A percentile compares a stretch with the other conserved stretches of the same genome.
These are phyloP conservation scores for Tylopilus rubrobrunneus DNA, from an alignment of 768 basidiomycete species.

Conservation along the genomic window DNA sequence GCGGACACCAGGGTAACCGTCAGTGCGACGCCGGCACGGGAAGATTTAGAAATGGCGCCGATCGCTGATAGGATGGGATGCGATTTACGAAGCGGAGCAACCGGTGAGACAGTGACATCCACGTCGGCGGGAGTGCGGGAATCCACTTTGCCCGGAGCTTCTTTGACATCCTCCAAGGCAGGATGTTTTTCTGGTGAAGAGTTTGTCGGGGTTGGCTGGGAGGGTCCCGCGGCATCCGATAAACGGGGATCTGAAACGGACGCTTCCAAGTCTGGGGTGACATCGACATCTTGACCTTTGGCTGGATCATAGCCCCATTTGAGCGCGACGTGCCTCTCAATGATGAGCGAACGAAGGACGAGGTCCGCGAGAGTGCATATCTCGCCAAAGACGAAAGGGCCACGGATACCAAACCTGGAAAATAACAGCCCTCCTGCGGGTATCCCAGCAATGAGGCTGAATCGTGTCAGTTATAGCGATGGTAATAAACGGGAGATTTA, in stretches of 20 bases:
- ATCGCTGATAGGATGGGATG: constrained; percentile 44
- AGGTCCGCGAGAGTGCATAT: constrained; percentile 47
- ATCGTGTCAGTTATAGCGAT: not conserved
- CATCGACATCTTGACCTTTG: constrained; percentile 9
- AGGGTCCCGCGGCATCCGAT: not conserved
- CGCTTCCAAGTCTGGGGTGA: constrained; percentile 9
- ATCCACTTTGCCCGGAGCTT: not conserved
- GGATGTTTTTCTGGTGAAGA: not conserved
- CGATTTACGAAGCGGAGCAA: constrained; percentile 12
- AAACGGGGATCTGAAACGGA: not conserved
- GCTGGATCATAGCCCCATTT: constrained; percentile 45
- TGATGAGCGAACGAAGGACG: constrained; percentile 47
- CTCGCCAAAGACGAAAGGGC: constrained; percentile 55
- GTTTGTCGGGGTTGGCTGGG: not conserved
- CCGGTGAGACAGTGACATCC: constrained; percentile 1
- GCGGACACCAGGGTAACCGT: constrained; percentile 49
- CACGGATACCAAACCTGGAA: constrained; percentile 52
- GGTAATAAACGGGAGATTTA: constrained; percentile 14
- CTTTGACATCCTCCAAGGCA: not conserved
- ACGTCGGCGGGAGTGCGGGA: not conserved
- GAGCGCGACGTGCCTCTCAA: constrained; percentile 51
- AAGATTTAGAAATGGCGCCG: constrained; percentile 37
- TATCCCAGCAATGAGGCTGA: constrained; percentile 51
- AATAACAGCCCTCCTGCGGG: constrained; percentile 57
- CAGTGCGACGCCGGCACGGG: constrained; percentile 47